Percentiles rank a stretch among this genome's conserved stretches.
phyloP scores from a whole-genome alignment of 331 rosid genomes.

The Quercus phellos region DNA sequence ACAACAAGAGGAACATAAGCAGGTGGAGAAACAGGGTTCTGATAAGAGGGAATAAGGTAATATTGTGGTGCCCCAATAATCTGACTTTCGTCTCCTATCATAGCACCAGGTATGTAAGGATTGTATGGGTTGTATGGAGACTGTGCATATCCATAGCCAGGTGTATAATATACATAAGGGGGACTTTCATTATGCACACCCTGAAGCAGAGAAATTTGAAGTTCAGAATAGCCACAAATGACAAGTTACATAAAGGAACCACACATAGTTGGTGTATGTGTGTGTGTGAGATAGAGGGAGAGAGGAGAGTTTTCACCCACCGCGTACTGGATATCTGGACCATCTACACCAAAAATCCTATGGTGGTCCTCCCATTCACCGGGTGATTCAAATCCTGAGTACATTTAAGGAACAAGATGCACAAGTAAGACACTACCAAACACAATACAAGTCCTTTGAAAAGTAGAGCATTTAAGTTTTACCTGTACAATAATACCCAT shows the following conservation, averaged over 20 bases:
- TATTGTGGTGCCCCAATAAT: slow-evolving; percentile 70
- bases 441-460: not conserved
- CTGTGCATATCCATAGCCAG: slow-evolving; percentile 97
- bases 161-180: slow-evolving; percentile 87
- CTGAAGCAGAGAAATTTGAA: slow-evolving; percentile 35
- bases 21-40: slow-evolving; percentile 58
- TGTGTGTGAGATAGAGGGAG: not conserved
- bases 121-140: slow-evolving; percentile 95
- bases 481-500: slow-evolving; percentile 93
- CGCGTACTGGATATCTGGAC: slow-evolving; percentile 73
- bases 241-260: not conserved
- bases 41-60: slow-evolving; percentile 60
- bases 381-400: slow-evolving; percentile 82
- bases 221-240: slow-evolving; percentile 10
- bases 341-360: slow-evolving; percentile 80
- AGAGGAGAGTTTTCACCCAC: slow-evolving; percentile 34
- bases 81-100: slow-evolving; percentile 78
- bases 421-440: slow-evolving; percentile 12
- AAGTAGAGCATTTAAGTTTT: not conserved
- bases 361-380: slow-evolving; percentile 90
- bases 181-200: slow-evolving; percentile 77
- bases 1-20: slow-evolving; percentile 55
- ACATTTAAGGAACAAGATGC: slow-evolving; percentile 12
- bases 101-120: slow-evolving; percentile 94
- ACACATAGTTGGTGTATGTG: no score